Evolutionary conservation across 2,329 filamentous ascomycete species (phyloP).

Genomic region (Claviceps purpurea): DNA sequence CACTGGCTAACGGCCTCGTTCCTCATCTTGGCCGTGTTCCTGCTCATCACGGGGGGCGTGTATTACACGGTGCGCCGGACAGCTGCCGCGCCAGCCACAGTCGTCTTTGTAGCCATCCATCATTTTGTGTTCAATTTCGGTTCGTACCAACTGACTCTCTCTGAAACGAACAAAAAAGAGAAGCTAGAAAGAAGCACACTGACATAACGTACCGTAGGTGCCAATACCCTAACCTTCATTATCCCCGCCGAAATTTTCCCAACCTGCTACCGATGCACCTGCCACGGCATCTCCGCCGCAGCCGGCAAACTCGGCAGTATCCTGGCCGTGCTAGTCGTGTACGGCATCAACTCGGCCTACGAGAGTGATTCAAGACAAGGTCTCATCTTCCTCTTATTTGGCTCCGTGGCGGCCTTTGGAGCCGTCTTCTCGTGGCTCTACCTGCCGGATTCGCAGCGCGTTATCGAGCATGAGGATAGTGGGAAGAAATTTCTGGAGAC

Average conservation of each 20-base stretch:
- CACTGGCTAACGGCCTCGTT: constrained; percentile 38
- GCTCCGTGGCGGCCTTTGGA: constrained; percentile 33
- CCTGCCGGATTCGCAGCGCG: constrained; percentile 32
- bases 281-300: constrained; percentile 48
- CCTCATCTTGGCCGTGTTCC: constrained; percentile 30
- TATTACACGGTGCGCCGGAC: constrained; percentile 34
- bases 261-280: constrained; percentile 48
- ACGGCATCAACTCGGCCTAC: constrained; percentile 34
- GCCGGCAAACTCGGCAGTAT: constrained; percentile 46
- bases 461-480: constrained; percentile 13
- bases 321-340: constrained; percentile 35
- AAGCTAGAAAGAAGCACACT: too few relatives aligned
- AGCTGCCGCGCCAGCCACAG: constrained; percentile 28
- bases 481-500: constrained; percentile 26
- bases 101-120: constrained; percentile 37
- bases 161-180: too few relatives aligned
- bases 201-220: constrained; percentile 22
- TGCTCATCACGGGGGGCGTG: constrained; percentile 35
- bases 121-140: constrained; percentile 44
- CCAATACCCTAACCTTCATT: constrained; percentile 50
- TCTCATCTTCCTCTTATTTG: constrained; percentile 37
- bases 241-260: constrained; percentile 53
- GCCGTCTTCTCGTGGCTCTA: constrained; percentile 39
- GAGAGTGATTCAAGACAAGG: constrained; percentile 28
- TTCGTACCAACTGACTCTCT: constrained; percentile 12